Evolutionary conservation across 208 protist species (phyloP).

Genomic region (Wallacemonas sp.): DNA sequence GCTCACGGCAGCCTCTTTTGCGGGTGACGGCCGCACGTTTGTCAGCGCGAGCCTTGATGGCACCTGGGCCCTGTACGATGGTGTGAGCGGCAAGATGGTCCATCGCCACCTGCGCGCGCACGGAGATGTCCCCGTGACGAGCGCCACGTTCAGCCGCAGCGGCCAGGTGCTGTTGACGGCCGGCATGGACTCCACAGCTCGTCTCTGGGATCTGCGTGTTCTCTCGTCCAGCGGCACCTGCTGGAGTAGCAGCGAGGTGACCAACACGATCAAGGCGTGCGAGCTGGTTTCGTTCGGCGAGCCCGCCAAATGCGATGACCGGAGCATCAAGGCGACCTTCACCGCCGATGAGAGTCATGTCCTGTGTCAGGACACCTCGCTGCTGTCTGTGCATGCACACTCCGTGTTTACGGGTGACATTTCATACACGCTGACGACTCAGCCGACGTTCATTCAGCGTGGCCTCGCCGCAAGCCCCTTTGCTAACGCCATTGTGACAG

Average conservation of each 20-base stretch:
- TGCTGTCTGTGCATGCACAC: slow-evolving; percentile 65
- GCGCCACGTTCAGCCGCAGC: slow-evolving; percentile 75
- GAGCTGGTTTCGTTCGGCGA: slow-evolving; percentile 80
- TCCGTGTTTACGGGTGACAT: slow-evolving; percentile 72
- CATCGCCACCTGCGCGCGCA: slow-evolving; percentile 65
- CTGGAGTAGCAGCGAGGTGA: slow-evolving; percentile 24
- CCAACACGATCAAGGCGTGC: slow-evolving; percentile 5
- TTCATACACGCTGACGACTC: slow-evolving; percentile 49
- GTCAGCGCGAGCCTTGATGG: slow-evolving; percentile 72
- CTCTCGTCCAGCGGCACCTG: slow-evolving; percentile 15
- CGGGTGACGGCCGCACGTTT: slow-evolving; percentile 63
- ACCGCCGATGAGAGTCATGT: slow-evolving; percentile 77
- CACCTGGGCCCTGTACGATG: slow-evolving; percentile 75
- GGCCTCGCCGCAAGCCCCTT: slow-evolving; percentile 57
- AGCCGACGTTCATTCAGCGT: slow-evolving; percentile 65
- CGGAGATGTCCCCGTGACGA: slow-evolving; percentile 76
- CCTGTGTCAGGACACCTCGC: slow-evolving; percentile 55
- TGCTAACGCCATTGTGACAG: slow-evolving; percentile 60
- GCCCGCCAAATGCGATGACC: slow-evolving; percentile 66
- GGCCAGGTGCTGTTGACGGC: slow-evolving; percentile 78
- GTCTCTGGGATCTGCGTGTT: slow-evolving; percentile 81
- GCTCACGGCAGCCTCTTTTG: slow-evolving; percentile 62
- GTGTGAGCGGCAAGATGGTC: slow-evolving; percentile 65
- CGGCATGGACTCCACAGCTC: slow-evolving; percentile 81
- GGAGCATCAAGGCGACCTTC: slow-evolving; percentile 77